These are phyloP conservation scores for Trypanosomatidae sp. DNA, from an alignment of 208 protist species.

Conservation along the genomic window DNA sequence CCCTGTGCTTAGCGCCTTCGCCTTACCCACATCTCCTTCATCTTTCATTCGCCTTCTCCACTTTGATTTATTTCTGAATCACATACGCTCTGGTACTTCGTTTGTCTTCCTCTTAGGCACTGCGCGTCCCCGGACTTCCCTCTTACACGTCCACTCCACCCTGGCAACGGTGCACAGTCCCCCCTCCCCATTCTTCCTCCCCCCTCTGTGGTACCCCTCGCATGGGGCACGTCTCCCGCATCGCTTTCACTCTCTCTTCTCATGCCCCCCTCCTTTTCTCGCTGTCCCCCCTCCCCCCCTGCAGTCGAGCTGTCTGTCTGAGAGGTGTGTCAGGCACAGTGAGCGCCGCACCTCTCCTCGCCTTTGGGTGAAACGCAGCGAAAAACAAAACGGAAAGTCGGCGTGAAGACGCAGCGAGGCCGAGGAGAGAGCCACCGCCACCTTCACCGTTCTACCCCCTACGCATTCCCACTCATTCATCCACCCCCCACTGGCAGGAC, in stretches of 20 bases:
- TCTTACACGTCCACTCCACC: neutral
- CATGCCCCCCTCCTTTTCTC: neutral
- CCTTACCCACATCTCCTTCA: neutral
- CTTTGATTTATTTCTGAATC: neutral
- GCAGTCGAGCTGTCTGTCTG: neutral
- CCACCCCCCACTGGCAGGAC: neutral
- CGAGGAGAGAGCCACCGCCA: neutral
- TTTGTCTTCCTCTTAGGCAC: neutral
- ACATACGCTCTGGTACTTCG: neutral
- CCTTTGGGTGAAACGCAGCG: neutral
- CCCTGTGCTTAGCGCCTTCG: neutral
- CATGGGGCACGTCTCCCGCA: neutral
- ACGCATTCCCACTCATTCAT: neutral
- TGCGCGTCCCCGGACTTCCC: neutral
- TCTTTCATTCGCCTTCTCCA: neutral
- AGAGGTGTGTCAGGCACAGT: neutral
- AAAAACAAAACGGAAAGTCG: neutral
- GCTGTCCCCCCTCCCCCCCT: neutral
- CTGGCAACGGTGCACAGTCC: neutral
- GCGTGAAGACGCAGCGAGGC: neutral
- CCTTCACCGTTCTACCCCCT: neutral
- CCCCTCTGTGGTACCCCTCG: neutral
- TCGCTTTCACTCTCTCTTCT: neutral
- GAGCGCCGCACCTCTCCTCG: neutral
- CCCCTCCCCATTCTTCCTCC: neutral